Base-by-base conservation (phyloP, 2,329 filamentous ascomycete species). In the Trichoderma breve region DNA sequence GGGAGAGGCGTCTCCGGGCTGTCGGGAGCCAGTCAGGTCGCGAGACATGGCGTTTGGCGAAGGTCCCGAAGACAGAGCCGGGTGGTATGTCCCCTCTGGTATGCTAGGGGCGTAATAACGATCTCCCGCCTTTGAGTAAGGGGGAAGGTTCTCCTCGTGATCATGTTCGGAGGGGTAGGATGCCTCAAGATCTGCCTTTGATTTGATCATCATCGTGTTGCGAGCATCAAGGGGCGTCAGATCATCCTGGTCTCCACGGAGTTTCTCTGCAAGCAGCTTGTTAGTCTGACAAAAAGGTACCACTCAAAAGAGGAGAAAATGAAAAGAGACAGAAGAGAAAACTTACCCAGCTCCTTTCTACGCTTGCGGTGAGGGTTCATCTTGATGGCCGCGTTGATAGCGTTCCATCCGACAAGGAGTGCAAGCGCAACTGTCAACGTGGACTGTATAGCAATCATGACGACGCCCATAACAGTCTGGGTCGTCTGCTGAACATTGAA, bases 391-490 rank as follows among this genome's bases (percentile, higher is more conserved):
- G 90, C 88, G 76, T 93, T 92, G 79, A 98, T 89, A 61, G 93
- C 93, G 79, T 98, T 98, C 84, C 95, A 93, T 12, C 89, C 88
- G 76, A 99, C 97, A 34, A 98, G 86, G 66, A 98, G 92, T 4
- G 93, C 95, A 71, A 99, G 86, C 28, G 94, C 82, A 73, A 88
- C 94, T 6, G 95, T 97, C 75, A 99, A 84, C 0, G 91, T 88
- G 0, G 93, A 93, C 82, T 99, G 96, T 6, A 98, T 87, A n/a
- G 91, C 93, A 75, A 98, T 96, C 72, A 99, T 87, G 18, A 94
- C 93, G n/a, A 98, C 89, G 70, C 96, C 96, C 18, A 93, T 95
- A 64, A 98, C 89, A 0, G 96, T 98, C 85, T 98, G 94, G 11
- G 95, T 98, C 11, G 95, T 97, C 81, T 98, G 91, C 6, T 90